Base-by-base conservation (phyloP, 83 land plant species). In the Diphasiastrum complanatum region DNA sequence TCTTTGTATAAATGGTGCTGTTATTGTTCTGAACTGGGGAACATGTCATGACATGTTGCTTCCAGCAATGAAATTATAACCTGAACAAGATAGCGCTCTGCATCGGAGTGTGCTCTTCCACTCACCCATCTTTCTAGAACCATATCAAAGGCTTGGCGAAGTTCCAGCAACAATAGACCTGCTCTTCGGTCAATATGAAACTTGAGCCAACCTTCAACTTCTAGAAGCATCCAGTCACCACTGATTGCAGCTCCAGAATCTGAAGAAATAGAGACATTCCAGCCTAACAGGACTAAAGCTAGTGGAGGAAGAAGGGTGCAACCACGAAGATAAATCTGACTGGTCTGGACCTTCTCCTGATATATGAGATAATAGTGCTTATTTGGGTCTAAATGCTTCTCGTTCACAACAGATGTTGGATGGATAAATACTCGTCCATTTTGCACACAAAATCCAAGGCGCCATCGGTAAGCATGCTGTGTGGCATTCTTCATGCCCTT, bases 301-400 rank as follows among this genome's bases (percentile, higher is more conserved):
- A 69, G 47, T 6, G 73, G 59, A 11, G 73, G 73, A 16, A 69
- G 33, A 0, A 69, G 40, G 2, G 67, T 69, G 68, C 73, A 69
- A 14, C 73, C 73, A 14, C 66, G 66, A 14, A 52, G 49, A 52
- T 61, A 69, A n/a, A 61, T 34, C 36, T 69, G 73, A 1, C 66
- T 62, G 5, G 66, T 69, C 48, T 69, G 73, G 30, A 69, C 66
- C 46, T 62, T 69, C 35, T 69, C 73, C 4, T 69, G 66, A 52
- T 48, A 69, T 22, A 62, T 67, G 2, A 69, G 45, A 18, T 61
- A 62, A 35, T 62, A 52, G 45, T 51, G 56, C 20, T 41, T 49
- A 25, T 19, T 53, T 31, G 73, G 46, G 28, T 69, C 51, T 12
- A 69, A 45, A 19, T 33, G n/a, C 33, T 69, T 69, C 31, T 61